Conservation (phyloP, 164 flowering plant genomes). For the Piper betle region DNA sequence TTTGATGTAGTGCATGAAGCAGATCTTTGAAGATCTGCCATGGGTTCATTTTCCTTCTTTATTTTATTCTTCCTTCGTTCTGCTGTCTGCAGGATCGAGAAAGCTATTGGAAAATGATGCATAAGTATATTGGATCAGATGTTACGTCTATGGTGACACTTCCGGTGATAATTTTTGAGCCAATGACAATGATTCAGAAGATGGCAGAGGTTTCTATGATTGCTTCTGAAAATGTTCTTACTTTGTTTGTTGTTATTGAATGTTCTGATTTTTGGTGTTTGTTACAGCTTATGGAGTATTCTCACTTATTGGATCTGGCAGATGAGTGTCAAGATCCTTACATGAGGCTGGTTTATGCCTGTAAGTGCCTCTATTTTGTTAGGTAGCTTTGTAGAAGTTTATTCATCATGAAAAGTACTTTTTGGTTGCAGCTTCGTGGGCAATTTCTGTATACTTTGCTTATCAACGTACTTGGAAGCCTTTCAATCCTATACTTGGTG, state of each 20-base stretch:
- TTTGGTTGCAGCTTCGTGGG: conserved; percentile 63
- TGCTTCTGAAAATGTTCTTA: background rate
- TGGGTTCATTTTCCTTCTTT: no score
- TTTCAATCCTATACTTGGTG: conserved; percentile 85
- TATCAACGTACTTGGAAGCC: conserved; percentile 85
- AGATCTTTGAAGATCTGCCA: no score
- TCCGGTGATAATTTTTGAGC: conserved; percentile 81
- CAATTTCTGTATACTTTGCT: conserved; percentile 69
- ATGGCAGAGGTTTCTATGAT: conserved; percentile 66
- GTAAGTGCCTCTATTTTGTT: conserved; percentile 25
- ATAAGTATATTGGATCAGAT: conserved; percentile 75
- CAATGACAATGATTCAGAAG: conserved; percentile 86
- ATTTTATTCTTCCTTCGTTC: background rate
- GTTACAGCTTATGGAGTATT: conserved; percentile 76
- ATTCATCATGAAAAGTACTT: background rate
- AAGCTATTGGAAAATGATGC: conserved; percentile 84
- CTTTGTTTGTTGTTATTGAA: background rate
- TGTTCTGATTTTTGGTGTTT: conserved; percentile 3
- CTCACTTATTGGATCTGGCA: conserved; percentile 68
- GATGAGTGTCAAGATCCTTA: conserved; percentile 89
- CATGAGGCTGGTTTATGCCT: conserved; percentile 72
- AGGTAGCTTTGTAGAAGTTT: background rate
- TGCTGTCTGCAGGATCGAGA: conserved; percentile 45
- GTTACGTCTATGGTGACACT: conserved; percentile 87
- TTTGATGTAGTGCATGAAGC: no score